Evolutionary conservation across 192 early-diverging fungal genomes (phyloP).

Genomic region (Podila verticillata): DNA sequence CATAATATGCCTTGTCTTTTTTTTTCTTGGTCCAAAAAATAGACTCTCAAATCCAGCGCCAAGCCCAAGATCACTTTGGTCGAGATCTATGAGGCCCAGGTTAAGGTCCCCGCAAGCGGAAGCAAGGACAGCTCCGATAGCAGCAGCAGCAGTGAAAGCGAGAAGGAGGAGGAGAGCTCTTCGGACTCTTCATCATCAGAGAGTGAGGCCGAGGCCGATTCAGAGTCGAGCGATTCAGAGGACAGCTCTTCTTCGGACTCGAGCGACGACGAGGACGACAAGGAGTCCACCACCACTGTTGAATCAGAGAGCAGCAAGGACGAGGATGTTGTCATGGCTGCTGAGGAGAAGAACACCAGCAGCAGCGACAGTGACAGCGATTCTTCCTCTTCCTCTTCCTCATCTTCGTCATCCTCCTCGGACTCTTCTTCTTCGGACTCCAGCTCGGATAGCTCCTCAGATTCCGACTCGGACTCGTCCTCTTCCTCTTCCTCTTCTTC

Average conservation of each 20-base stretch:
- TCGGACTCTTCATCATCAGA: conserved; percentile 46
- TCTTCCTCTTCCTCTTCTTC: conserved; percentile 27
- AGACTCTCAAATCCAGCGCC: conserved; percentile 41
- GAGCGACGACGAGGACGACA: conserved; percentile 39
- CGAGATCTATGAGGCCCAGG: conserved; percentile 29
- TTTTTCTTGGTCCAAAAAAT: neutral
- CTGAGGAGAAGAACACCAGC: conserved; percentile 18
- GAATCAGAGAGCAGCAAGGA: conserved; percentile 42
- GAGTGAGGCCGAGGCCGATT: conserved; percentile 44
- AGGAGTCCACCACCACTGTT: conserved; percentile 48
- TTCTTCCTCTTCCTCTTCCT: conserved; percentile 35
- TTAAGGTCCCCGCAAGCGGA: neutral
- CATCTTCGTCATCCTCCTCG: conserved; percentile 14
- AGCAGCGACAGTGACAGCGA: conserved; percentile 16
- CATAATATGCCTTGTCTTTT: neutral
- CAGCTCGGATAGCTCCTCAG: conserved; percentile 19
- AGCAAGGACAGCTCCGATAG: conserved; percentile 1
- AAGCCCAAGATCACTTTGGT: conserved; percentile 42
- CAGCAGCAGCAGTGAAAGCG: conserved; percentile 23
- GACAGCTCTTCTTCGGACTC: conserved; percentile 51
- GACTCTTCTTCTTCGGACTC: conserved; percentile 6
- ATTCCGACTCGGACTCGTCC: conserved; percentile 18
- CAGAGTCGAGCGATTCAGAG: conserved; percentile 28
- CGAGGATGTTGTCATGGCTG: conserved; percentile 4
- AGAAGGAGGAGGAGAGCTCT: conserved; percentile 25